A percentile compares a stretch with the other conserved stretches of the same genome.
Conservation (phyloP, 2,329 filamentous ascomycete species). For the Xylaria sp. region DNA sequence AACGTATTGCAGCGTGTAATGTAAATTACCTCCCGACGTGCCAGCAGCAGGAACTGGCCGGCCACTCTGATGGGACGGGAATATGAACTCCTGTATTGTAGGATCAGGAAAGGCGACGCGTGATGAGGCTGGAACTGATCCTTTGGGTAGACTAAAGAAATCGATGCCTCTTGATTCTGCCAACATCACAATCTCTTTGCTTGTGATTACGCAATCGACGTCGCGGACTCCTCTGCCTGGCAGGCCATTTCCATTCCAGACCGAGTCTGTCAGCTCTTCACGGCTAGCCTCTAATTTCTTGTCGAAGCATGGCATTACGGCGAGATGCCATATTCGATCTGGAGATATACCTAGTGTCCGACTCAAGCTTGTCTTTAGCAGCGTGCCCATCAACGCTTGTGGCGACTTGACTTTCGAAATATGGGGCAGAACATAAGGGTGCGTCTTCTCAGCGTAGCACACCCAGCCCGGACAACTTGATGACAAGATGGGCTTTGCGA, state of each 20-base stretch:
- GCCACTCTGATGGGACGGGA: constrained; percentile 56
- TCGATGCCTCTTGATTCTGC: constrained; percentile 79
- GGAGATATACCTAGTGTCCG: constrained; percentile 73
- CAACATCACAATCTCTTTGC: constrained; percentile 90
- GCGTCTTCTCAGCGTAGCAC: constrained; percentile 98
- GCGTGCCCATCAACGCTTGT: constrained; percentile 86
- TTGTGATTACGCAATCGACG: constrained; percentile 97
- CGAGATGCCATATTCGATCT: constrained; percentile 88
- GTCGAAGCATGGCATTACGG: constrained; percentile 98
- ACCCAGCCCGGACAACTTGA: constrained; percentile 98
- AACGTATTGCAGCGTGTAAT: constrained; percentile 80
- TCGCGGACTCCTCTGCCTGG: constrained; percentile 72
- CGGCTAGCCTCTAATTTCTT: constrained; percentile 97
- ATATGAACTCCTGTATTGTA: constrained; percentile 74
- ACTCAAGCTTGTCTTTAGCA: constrained; percentile 86
- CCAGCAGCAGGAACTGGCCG: constrained; percentile 65
- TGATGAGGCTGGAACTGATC: constrained; percentile 53
- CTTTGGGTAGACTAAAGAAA: constrained; percentile 73
- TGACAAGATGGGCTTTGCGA: constrained; percentile 71
- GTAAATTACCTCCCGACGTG: constrained; percentile 85
- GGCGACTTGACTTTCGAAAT: constrained; percentile 91
- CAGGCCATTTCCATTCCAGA: constrained; percentile 65
- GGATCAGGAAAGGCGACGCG: constrained; percentile 73
- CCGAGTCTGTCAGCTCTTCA: constrained; percentile 83
- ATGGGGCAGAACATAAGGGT: constrained; percentile 90